Evolutionary conservation across 805 yeast genomes (phyloP).

Genomic region (Metschnikowia proteae): DNA sequence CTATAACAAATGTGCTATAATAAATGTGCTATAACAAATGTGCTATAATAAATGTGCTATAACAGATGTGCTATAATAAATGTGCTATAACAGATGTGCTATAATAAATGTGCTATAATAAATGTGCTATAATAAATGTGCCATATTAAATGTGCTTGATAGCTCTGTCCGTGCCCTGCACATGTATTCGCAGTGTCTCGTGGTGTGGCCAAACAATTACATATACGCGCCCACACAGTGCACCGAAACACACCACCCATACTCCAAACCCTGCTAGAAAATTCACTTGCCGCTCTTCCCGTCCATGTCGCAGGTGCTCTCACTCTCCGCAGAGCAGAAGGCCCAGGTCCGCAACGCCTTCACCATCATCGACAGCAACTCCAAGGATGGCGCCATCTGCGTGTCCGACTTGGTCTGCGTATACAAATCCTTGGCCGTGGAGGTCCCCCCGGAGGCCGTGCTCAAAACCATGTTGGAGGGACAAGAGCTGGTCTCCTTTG

Average conservation of each 20-base stretch:
- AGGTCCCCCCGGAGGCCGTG: constrained; percentile 39
- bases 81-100: too few species aligned
- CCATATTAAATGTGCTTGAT: too few species aligned
- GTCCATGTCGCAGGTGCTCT: constrained; percentile 23
- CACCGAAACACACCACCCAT: not conserved
- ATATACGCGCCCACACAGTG: not conserved
- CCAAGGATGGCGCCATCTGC: constrained; percentile 63
- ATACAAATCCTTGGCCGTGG: constrained; percentile 50
- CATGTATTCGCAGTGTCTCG: not conserved
- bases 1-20: too few species aligned
- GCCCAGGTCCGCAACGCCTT: constrained; percentile 69
- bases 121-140: too few species aligned
- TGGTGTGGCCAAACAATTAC: not conserved
- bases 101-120: too few species aligned
- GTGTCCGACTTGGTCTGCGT: constrained; percentile 52
- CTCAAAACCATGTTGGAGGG: constrained; percentile 50
- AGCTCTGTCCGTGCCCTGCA: too few species aligned
- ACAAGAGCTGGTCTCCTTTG: constrained; percentile 50
- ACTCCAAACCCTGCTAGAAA: not conserved
- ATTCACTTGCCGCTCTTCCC: not conserved
- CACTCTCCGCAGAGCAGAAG: constrained; percentile 59
- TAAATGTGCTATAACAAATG: too few species aligned
- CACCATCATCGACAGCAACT: constrained; percentile 73
- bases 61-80: too few species aligned
- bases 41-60: too few species aligned